Evolutionary conservation across 2,329 filamentous ascomycete species (phyloP).

Genomic region (Sclerotinia nivalis): DNA sequence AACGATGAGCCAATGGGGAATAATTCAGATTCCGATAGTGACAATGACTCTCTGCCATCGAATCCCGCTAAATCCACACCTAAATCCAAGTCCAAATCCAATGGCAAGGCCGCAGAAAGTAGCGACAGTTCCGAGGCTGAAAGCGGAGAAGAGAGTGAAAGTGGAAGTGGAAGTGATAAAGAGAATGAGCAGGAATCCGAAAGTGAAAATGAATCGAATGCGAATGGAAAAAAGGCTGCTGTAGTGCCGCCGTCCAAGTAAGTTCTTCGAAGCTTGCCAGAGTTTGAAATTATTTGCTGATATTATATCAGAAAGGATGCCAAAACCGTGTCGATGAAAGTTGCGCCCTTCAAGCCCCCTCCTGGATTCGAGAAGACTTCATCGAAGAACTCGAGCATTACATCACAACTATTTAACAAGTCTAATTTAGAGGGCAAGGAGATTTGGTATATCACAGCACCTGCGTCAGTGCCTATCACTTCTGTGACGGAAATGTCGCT

Average conservation of each 20-base stretch:
- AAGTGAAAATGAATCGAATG: slow-evolving; percentile 18
- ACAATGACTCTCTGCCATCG: slow-evolving; percentile 31
- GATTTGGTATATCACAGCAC: slow-evolving; percentile 78
- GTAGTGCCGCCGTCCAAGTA: slow-evolving; percentile 23
- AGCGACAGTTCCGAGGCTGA: slow-evolving; percentile 32
- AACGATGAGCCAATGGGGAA: slow-evolving; percentile 27
- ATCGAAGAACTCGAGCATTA: slow-evolving; percentile 26
- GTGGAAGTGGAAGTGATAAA: slow-evolving; percentile 38
- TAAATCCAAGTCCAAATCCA: slow-evolving; percentile 27
- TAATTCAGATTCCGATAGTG: slow-evolving; percentile 31
- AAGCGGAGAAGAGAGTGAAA: slow-evolving; percentile 35
- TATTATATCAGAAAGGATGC: slow-evolving; percentile 16
- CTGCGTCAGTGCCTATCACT: slow-evolving; percentile 67
- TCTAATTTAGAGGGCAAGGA: slow-evolving; percentile 68
- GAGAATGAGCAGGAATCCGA: slow-evolving; percentile 38
- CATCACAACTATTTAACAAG: slow-evolving; percentile 55
- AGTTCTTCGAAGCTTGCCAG: neutral
- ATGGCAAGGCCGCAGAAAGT: slow-evolving; percentile 34
- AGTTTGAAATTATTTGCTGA: slow-evolving; percentile 1
- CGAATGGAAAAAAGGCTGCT: slow-evolving; percentile 5
- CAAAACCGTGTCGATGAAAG: slow-evolving; percentile 27
- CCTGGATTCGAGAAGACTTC: slow-evolving; percentile 35
- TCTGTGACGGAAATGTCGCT: slow-evolving; percentile 66
- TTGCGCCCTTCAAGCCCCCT: slow-evolving; percentile 34
- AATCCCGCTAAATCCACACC: slow-evolving; percentile 22